Percentiles rank a stretch among this genome's conserved stretches.
Evolutionary conservation across 2,329 filamentous ascomycete species (phyloP).

Genomic region (Geosmithia putterillii): DNA sequence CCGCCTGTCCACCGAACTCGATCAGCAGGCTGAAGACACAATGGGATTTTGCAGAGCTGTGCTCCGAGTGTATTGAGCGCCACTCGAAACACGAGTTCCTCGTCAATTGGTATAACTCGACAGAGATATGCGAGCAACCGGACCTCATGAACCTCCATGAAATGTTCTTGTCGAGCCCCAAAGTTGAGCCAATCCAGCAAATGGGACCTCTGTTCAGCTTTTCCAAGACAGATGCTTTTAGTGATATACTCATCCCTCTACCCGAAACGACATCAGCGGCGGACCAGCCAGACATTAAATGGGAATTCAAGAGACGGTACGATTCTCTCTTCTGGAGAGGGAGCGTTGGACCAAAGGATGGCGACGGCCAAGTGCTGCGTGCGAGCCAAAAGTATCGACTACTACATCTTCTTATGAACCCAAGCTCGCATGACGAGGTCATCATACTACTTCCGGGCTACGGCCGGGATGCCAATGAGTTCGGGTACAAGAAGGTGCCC

Average conservation of each 20-base stretch:
- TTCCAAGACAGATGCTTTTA: conserved; percentile 59
- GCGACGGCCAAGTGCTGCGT: conserved; percentile 42
- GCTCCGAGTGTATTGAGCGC: conserved; percentile 46
- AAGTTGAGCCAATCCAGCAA: conserved; percentile 47
- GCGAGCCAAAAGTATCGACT: conserved; percentile 59
- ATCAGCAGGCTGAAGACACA: conserved; percentile 42
- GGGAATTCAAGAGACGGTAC: conserved; percentile 47
- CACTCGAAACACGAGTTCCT: conserved; percentile 59
- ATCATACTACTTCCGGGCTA: conserved; percentile 43
- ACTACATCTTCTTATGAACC: conserved; percentile 54
- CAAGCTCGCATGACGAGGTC: conserved; percentile 32
- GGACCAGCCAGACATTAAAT: conserved; percentile 28
- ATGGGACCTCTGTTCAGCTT: conserved; percentile 67
- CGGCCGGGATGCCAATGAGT: conserved; percentile 22
- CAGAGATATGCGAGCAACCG: conserved; percentile 64
- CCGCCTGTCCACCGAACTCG: conserved; percentile 51
- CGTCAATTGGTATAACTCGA: conserved; percentile 49
- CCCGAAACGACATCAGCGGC: conserved; percentile 18
- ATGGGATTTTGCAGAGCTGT: conserved; percentile 54
- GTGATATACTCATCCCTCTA: conserved; percentile 64
- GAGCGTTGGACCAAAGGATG: conserved; percentile 42
- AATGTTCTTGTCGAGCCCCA: conserved; percentile 54
- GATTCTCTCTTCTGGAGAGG: conserved; percentile 65
- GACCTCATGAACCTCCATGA: conserved; percentile 65
- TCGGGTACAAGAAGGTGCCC: conserved; percentile 42